Percentiles rank a stretch among this genome's conserved stretches.
Conservation (phyloP, 345 rosid genomes). For the Acer campestre region DNA sequence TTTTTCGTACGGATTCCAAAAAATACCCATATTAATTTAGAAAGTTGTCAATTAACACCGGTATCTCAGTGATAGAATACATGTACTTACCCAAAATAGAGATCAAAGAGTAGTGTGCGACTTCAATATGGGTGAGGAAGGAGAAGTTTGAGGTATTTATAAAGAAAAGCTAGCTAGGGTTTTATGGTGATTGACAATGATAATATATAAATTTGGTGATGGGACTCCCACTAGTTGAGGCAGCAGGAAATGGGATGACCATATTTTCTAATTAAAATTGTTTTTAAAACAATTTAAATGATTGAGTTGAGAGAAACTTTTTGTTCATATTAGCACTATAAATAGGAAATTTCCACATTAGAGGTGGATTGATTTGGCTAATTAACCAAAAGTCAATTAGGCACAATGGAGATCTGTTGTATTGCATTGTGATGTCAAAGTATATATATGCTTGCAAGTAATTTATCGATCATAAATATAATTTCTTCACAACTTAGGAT, state of each 20-base stretch:
- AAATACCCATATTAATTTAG: too few relatives aligned
- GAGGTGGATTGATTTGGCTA: slow-evolving; percentile 18
- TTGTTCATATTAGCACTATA: slow-evolving; percentile 19
- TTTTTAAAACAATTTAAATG: slow-evolving; percentile 20
- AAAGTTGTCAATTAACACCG: too few relatives aligned
- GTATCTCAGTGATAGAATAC: too few relatives aligned
- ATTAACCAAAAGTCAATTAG: slow-evolving; percentile 18
- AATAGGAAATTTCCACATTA: slow-evolving; percentile 30
- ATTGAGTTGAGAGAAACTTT: slow-evolving; percentile 14
- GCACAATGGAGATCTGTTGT: slow-evolving; percentile 8
- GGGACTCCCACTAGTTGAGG: slow-evolving; percentile 36
- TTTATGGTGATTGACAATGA: background rate
- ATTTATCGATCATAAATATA: too few relatives aligned
- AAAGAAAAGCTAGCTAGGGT: slow-evolving; percentile 6
- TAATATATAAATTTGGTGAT: slow-evolving; percentile 5
- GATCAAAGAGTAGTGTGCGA: background rate
- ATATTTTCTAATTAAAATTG: background rate
- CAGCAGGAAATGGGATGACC: slow-evolving; percentile 40
- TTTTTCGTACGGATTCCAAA: too few relatives aligned
- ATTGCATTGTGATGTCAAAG: slow-evolving; percentile 27
- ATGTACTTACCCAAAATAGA: background rate
- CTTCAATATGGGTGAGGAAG: background rate
- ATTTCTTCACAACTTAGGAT: too few relatives aligned
- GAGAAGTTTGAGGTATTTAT: background rate
- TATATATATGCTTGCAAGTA: background rate